Base-by-base conservation (phyloP, 441 rosid species). In the Euphorbia schlechtendalii region DNA sequence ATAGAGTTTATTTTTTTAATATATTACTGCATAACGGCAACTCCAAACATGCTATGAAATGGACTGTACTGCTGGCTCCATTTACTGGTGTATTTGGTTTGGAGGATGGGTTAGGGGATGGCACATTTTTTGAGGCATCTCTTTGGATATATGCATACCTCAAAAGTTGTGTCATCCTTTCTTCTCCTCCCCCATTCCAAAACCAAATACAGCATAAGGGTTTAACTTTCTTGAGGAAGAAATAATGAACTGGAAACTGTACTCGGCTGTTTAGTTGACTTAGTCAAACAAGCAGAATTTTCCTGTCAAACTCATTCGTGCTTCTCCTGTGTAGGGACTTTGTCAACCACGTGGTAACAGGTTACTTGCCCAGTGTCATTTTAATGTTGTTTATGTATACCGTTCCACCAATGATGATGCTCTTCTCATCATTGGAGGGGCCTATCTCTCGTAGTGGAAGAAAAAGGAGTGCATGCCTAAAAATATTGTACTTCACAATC, bases 351-450 rank as follows among this genome's bases (percentile, higher is more conserved):
- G 61, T 93, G 77, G 73, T 93, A 63, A 90, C 99, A 52, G 99
- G 99, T 62, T 93, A 93, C 76, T 75, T 93, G 74, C 99, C 99
- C 41, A 93, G 99, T 78, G 97, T 93, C 75, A 64, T 88, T 62
- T 70, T 93, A 73, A 77, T 84, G 63, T 46, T 84, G 28, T 88
- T 84, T 74, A 41, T 90, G 38, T 85, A 83, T 60, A 40, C 84
- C 32, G 96, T 87, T 80, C 97, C 99, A 63, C 97, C 97, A 54
- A 70, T 81, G 71, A 93, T 93, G 99, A 82, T 84, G 92, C 65
- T 84, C 54, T 84, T 93, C 70, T 86, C 99, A 59, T 75, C 82
- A 71, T 60, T 84, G 56, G 99, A 90, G 76, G 97, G 97, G 56
- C 80, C 81, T 66, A 71, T 84, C 51, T 84, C 96, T 32, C 88